These are phyloP conservation scores for Pseudophaeomoniella oleicola DNA, from an alignment of 2,329 filamentous ascomycete species.

Conservation along the genomic window DNA sequence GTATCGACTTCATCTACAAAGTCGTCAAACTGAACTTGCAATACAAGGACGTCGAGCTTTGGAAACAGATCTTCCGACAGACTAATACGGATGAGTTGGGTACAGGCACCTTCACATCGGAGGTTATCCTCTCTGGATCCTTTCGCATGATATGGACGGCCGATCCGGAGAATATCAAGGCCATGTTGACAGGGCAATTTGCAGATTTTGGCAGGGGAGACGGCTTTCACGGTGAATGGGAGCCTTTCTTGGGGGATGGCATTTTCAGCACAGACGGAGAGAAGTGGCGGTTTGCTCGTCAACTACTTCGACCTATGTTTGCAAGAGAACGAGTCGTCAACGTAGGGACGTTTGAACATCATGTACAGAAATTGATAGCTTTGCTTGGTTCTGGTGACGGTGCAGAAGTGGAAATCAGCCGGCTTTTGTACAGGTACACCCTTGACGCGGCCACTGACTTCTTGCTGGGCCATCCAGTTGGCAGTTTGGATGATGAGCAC, in stretches of 20 bases:
- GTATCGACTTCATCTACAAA: too few species aligned
- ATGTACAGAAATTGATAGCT: slow-evolving; percentile 57
- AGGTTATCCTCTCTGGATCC: too few species aligned
- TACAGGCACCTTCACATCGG: too few species aligned
- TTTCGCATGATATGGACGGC: too few species aligned
- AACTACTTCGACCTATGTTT: slow-evolving; percentile 78
- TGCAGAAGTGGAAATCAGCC: slow-evolving; percentile 51
- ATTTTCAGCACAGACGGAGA: slow-evolving; percentile 72
- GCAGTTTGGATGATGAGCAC: slow-evolving; percentile 43
- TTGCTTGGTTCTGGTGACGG: slow-evolving; percentile 38
- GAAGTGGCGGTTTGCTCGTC: slow-evolving; percentile 67
- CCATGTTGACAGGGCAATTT: slow-evolving; percentile 78
- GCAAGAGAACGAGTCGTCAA: slow-evolving; percentile 73
- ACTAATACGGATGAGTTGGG: too few species aligned
- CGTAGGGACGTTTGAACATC: slow-evolving; percentile 66
- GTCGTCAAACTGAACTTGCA: too few species aligned
- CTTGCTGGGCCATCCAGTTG: slow-evolving; percentile 62
- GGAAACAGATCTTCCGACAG: too few species aligned
- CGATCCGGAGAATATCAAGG: slow-evolving; percentile 84
- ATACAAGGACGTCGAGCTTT: too few species aligned
- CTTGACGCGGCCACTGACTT: slow-evolving; percentile 80
- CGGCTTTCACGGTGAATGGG: slow-evolving; percentile 59
- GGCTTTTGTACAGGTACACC: slow-evolving; percentile 70
- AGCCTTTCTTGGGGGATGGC: slow-evolving; percentile 68
- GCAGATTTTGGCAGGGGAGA: slow-evolving; percentile 69